Evolutionary conservation across 2,329 filamentous ascomycete genomes (phyloP).

Genomic region (Arthrobotrys iridis): DNA sequence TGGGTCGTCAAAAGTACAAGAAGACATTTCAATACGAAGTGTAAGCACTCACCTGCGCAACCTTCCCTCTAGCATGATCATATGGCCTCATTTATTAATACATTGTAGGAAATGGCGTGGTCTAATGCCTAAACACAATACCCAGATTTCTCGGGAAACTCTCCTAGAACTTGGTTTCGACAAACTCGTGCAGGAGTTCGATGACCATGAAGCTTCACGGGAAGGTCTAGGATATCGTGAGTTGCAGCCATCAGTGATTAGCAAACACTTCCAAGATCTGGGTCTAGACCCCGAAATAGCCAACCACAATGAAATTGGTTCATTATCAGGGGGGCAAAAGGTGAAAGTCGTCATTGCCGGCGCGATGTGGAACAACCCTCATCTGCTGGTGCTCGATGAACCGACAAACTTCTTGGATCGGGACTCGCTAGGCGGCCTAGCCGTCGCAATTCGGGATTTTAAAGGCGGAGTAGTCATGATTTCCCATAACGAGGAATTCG

Average conservation of each 20-base stretch:
- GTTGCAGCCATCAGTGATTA: conserved; percentile 90
- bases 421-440: conserved; percentile 93
- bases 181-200: conserved; percentile 97
- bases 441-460: conserved; percentile 98
- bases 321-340: conserved; percentile 95
- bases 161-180: conserved; percentile 83
- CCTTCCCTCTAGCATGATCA: neutral
- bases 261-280: conserved; percentile 97
- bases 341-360: conserved; percentile 98
- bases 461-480: conserved; percentile 99
- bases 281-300: conserved; percentile 97
- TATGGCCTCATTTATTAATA: neutral
- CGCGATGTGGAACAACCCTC: conserved; percentile 99
- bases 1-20: conserved; percentile 98
- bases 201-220: conserved; percentile 97
- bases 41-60: neutral
- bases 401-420: conserved; percentile 99
- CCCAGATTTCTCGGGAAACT: conserved; percentile 90
- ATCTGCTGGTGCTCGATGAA: conserved; percentile 95
- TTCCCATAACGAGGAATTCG: conserved; percentile 99
- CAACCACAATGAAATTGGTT: conserved; percentile 98
- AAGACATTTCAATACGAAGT: conserved; percentile 99
- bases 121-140: conserved; percentile 91
- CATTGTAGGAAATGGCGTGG: conserved; percentile 74
- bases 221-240: conserved; percentile 96